Evolutionary conservation across 495 filamentous ascomycete species (phyloP).

Genomic region (Xeromyces bisporus): DNA sequence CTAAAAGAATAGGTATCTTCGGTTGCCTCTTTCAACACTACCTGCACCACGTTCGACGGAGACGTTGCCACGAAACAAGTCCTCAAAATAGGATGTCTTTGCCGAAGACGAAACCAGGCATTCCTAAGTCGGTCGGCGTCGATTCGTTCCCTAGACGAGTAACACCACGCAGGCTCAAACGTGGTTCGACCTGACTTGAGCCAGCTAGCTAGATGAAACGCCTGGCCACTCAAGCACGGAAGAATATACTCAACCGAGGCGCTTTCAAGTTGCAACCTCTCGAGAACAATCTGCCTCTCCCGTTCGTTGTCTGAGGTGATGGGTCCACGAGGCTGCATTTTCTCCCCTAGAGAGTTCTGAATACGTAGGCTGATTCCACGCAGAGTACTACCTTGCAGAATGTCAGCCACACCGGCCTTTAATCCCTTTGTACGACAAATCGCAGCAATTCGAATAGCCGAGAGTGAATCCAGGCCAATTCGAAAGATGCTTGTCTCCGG

Average conservation of each 20-base stretch:
- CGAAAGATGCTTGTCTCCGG: conserved; percentile 58
- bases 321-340: conserved; percentile 2
- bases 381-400: conserved; percentile 47
- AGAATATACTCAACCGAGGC: conserved; percentile 35
- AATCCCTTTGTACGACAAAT: conserved; percentile 44
- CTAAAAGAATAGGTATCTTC: conserved; percentile 11
- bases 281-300: conserved; percentile 16
- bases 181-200: conserved; percentile 39
- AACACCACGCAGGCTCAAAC: conserved; percentile 49
- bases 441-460: conserved; percentile 56
- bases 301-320: conserved; percentile 9
- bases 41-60: conserved; percentile 15
- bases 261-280: conserved; percentile 13
- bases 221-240: conserved; percentile 53
- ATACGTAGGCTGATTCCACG: conserved; percentile 33
- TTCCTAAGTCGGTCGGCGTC: conserved; percentile 16
- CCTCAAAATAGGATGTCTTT: conserved; percentile 39
- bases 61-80: conserved; percentile 39
- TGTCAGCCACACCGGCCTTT: conserved; percentile 42
- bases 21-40: conserved; percentile 14
- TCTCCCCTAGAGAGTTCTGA: conserved; percentile 3
- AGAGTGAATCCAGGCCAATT: conserved; percentile 81
- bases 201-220: conserved; percentile 55
- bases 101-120: conserved; percentile 41
- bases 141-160: conserved; percentile 20